phyloP scores from a whole-genome alignment of 2,329 filamentous ascomycete species.

The Talaromyces marneffei region DNA sequence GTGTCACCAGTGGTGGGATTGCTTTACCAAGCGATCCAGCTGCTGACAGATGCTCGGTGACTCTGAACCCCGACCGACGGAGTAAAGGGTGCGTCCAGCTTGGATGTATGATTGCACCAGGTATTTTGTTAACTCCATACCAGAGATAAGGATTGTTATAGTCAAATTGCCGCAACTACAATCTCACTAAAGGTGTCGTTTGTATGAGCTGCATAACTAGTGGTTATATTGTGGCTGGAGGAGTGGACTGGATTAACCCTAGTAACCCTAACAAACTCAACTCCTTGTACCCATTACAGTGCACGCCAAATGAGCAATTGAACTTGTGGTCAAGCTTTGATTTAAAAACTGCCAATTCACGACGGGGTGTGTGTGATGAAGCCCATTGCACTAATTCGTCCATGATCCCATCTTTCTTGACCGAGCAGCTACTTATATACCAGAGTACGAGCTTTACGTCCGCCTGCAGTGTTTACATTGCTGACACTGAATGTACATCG shows the following conservation, averaged over 20 bases:
- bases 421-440: not conserved
- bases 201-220: not conserved
- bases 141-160: not conserved
- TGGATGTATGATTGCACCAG: not conserved
- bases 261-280: not conserved
- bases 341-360: not conserved
- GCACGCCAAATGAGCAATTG: no score
- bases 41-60: not conserved
- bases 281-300: no score
- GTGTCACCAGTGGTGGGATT: not conserved
- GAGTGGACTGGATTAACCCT: no score
- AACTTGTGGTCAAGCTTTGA: not conserved
- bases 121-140: not conserved
- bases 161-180: not conserved
- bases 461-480: not conserved
- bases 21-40: not conserved
- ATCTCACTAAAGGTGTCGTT: not conserved
- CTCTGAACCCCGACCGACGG: not conserved
- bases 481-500: no score
- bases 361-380: not conserved
- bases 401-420: not conserved
- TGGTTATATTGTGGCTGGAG: no score
- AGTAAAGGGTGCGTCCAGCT: not conserved
- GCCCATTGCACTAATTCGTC: constrained; percentile 5
- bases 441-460: not conserved